Evolutionary conservation across 768 basidiomycete genomes (phyloP).

Genomic region (Amanita phalloides): DNA sequence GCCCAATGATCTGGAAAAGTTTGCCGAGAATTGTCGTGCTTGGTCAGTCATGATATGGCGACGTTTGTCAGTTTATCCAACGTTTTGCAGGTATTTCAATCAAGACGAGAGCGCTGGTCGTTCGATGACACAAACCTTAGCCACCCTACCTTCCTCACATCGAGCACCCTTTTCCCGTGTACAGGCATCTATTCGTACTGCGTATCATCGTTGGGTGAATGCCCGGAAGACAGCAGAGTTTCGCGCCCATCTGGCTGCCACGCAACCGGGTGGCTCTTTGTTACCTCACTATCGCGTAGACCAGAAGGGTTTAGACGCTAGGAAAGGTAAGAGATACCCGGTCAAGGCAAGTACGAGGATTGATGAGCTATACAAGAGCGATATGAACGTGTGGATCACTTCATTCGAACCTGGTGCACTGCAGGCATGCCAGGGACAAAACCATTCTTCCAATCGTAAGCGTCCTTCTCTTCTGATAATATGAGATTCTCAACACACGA

Average conservation of each 20-base stretch:
- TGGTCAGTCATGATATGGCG: constrained; percentile 38
- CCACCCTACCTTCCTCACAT: constrained; percentile 72
- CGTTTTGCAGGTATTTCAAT: constrained; percentile 58
- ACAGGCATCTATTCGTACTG: constrained; percentile 78
- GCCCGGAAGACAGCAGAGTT: constrained; percentile 74
- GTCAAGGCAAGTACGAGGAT: neutral
- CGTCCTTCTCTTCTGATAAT: constrained; percentile 8
- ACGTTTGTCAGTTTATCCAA: neutral
- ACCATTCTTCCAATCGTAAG: constrained; percentile 70
- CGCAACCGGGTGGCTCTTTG: constrained; percentile 70
- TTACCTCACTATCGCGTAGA: constrained; percentile 64
- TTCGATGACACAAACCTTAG: constrained; percentile 73
- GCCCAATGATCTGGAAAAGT: constrained; percentile 64
- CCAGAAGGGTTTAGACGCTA: constrained; percentile 51
- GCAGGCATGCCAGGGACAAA: constrained; percentile 82
- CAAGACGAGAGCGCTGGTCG: constrained; percentile 74
- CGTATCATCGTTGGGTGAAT: constrained; percentile 74
- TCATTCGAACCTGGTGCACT: constrained; percentile 76
- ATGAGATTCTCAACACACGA: neutral
- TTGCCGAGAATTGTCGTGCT: constrained; percentile 66
- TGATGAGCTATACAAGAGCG: constrained; percentile 35
- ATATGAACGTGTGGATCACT: constrained; percentile 62
- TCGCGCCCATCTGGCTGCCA: constrained; percentile 73
- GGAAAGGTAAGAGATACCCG: constrained; percentile 36
- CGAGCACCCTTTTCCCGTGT: constrained; percentile 80